These are phyloP conservation scores for Lunasporangiospora selenospora DNA, from an alignment of 192 early-diverging fungal genomes.

Conservation along the genomic window DNA sequence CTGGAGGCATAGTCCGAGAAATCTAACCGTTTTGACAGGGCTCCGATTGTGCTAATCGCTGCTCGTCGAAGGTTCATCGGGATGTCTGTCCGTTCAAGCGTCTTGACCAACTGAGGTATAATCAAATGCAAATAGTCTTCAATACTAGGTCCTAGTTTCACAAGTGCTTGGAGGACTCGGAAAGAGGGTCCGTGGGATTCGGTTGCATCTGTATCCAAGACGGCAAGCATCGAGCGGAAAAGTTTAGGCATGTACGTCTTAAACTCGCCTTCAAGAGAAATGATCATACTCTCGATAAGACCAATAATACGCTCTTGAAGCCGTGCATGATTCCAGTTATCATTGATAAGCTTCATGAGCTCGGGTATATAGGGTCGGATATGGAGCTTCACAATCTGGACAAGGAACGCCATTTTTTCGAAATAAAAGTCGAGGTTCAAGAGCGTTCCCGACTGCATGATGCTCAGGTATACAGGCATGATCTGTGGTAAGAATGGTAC, in stretches of 20 bases:
- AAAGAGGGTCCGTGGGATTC: conserved; percentile 67
- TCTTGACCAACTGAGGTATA: conserved; percentile 79
- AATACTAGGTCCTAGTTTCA: conserved; percentile 80
- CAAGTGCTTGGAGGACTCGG: conserved; percentile 81
- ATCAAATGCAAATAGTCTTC: conserved; percentile 94
- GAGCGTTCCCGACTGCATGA: conserved; percentile 83
- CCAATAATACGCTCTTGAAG: conserved; percentile 86
- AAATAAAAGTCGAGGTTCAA: conserved; percentile 90
- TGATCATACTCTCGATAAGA: conserved; percentile 85
- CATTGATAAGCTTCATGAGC: conserved; percentile 79
- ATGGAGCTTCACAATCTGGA: conserved; percentile 86
- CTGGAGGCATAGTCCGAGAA: conserved; percentile 87
- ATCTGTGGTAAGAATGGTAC: conserved; percentile 90
- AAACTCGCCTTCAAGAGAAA: conserved; percentile 88
- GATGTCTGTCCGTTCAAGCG: conserved; percentile 76
- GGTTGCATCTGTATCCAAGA: conserved; percentile 79
- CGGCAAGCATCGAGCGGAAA: conserved; percentile 81
- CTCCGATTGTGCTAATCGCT: conserved; percentile 75
- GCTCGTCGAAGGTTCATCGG: conserved; percentile 65
- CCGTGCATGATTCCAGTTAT: conserved; percentile 75
- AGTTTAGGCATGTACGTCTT: conserved; percentile 84
- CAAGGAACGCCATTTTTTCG: conserved; percentile 83
- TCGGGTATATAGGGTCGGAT: conserved; percentile 86
- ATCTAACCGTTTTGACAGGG: conserved; percentile 76
- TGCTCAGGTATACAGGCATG: conserved; percentile 83